Conservation (phyloP, 768 basidiomycete genomes). For the Gloeostereum incarnatum region DNA sequence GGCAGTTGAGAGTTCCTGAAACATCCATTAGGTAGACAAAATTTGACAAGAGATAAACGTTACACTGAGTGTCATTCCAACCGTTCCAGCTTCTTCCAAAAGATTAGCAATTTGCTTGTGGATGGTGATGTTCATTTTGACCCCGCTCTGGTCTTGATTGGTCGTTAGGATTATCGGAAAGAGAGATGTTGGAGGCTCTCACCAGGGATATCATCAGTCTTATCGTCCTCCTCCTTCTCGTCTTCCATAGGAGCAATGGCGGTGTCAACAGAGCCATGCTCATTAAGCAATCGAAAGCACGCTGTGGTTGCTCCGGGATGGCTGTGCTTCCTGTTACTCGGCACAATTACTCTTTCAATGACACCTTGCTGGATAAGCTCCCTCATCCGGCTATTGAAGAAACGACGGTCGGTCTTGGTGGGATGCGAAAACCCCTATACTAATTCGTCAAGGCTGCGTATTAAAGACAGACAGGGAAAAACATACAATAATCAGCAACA, state of each 20-base stretch:
- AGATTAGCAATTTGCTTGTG: slow-evolving; percentile 76
- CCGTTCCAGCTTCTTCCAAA: slow-evolving; percentile 55
- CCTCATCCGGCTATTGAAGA: slow-evolving; percentile 67
- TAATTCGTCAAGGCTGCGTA: too few species aligned
- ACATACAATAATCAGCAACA: slow-evolving; percentile 70
- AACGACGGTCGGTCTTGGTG: slow-evolving; percentile 70
- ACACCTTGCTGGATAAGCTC: slow-evolving; percentile 66
- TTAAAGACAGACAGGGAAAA: too few species aligned
- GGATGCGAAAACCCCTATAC: slow-evolving; percentile 67
- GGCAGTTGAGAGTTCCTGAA: slow-evolving; percentile 52
- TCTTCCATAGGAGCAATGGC: slow-evolving; percentile 17
- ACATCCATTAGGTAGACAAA: slow-evolving; percentile 1
- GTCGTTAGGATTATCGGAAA: slow-evolving; percentile 12
- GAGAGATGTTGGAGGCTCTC: not conserved
- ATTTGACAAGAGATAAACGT: slow-evolving; percentile 6
- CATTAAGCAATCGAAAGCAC: slow-evolving; percentile 58
- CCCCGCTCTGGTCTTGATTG: slow-evolving; percentile 26
- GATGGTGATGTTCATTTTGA: slow-evolving; percentile 56
- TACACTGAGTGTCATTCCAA: slow-evolving; percentile 70
- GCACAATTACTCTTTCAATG: slow-evolving; percentile 68
- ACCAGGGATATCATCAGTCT: slow-evolving; percentile 21
- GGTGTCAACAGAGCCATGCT: slow-evolving; percentile 19
- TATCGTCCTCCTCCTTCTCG: slow-evolving; percentile 28
- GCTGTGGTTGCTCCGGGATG: slow-evolving; percentile 36
- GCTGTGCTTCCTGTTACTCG: slow-evolving; percentile 41